phyloP scores from a whole-genome alignment of 805 yeast species.

The Lachancea kluyveri region DNA sequence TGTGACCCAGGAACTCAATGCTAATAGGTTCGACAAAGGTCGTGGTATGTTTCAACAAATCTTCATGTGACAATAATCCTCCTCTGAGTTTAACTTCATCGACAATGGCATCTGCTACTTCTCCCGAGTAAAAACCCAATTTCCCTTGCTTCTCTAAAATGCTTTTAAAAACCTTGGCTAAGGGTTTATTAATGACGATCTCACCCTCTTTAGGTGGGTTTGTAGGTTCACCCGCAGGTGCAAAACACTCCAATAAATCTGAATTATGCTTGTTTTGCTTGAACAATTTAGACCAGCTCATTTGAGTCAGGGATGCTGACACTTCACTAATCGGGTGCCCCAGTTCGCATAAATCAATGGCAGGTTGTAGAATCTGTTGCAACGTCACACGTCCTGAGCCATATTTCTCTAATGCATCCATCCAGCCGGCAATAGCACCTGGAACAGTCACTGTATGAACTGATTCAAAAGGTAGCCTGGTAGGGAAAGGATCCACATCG shows the following conservation, averaged over 20 bases:
- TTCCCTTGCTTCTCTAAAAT: slow-evolving; percentile 51
- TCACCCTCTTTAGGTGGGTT: slow-evolving; percentile 55
- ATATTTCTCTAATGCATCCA: slow-evolving; percentile 61
- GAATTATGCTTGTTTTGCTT: slow-evolving; percentile 24
- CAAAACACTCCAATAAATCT: slow-evolving; percentile 25
- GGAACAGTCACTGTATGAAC: slow-evolving; percentile 65
- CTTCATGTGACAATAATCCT: slow-evolving; percentile 51
- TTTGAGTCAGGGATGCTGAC: slow-evolving; percentile 47
- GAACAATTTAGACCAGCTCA: slow-evolving; percentile 31
- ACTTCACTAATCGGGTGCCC: slow-evolving; percentile 63
- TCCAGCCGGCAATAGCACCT: slow-evolving; percentile 78
- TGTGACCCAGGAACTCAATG: slow-evolving; percentile 44
- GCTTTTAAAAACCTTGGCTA: slow-evolving; percentile 51
- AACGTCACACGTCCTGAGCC: slow-evolving; percentile 63
- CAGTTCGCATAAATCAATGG: slow-evolving; percentile 59
- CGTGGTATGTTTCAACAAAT: slow-evolving; percentile 51
- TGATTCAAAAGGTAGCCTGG: slow-evolving; percentile 44
- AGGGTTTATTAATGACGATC: slow-evolving; percentile 41
- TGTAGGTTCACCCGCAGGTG: slow-evolving; percentile 34
- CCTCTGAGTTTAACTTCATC: slow-evolving; percentile 45
- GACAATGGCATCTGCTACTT: slow-evolving; percentile 61
- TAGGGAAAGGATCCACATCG: slow-evolving; percentile 36
- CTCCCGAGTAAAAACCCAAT: slow-evolving; percentile 64
- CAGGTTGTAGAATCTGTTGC: slow-evolving; percentile 54
- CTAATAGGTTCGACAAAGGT: slow-evolving; percentile 61